These are phyloP conservation scores for Eustoma russellianum DNA, from an alignment of 257 asterid genomes.

Conservation along the genomic window DNA sequence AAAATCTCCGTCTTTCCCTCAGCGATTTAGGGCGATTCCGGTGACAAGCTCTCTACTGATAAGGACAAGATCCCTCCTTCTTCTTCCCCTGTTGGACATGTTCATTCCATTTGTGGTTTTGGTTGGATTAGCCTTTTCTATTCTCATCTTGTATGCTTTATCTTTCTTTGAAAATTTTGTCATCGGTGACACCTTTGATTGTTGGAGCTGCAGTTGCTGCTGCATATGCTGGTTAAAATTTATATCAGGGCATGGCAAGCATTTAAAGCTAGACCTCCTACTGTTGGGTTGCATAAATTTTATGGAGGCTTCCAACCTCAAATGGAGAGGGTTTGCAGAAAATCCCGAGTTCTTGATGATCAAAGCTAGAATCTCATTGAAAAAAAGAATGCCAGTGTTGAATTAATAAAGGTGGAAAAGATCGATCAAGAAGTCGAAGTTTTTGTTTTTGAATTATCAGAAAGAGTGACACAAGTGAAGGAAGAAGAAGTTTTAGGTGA, in stretches of 20 bases:
- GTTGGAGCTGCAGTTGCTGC: slow-evolving; percentile 75
- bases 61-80: too few relatives aligned
- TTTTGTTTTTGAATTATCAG: slow-evolving; percentile 8
- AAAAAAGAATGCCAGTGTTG: not conserved
- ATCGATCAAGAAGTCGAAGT: not conserved
- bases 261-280: slow-evolving; percentile 75
- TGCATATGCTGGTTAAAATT: slow-evolving; percentile 68
- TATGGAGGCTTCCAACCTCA: slow-evolving; percentile 81
- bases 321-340: slow-evolving; percentile 74
- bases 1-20: too few relatives aligned
- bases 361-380: too few relatives aligned
- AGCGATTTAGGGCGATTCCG: too few relatives aligned
- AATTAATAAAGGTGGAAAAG: not conserved
- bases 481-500: not conserved
- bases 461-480: not conserved
- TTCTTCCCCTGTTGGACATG: too few relatives aligned
- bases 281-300: slow-evolving; percentile 66
- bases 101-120: too few relatives aligned
- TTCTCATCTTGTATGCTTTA: too few relatives aligned
- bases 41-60: too few relatives aligned
- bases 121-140: too few relatives aligned
- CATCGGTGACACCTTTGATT: slow-evolving; percentile 50
- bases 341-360: too few relatives aligned
- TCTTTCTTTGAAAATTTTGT: slow-evolving; percentile 2
- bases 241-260: slow-evolving; percentile 83